Conservation (phyloP, 2,329 filamentous ascomycete genomes). For the Mycosphaerelloides madeirae region DNA sequence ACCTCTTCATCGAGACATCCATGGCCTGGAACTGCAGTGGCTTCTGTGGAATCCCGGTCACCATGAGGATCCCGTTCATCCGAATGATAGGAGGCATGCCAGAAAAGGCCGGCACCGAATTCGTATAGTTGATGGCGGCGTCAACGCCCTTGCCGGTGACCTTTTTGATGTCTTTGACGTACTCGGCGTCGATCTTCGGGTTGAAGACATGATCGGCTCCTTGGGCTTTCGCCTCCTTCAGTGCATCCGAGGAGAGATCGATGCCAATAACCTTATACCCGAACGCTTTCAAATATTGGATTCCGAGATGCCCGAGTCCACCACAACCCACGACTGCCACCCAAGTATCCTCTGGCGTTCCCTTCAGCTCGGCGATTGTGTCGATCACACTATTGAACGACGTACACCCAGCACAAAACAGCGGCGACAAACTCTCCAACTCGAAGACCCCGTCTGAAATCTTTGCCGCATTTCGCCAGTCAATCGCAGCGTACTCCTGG, state of each 20-base stretch:
- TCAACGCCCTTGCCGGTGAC: conserved; percentile 17
- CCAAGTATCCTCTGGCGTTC: conserved; percentile 6
- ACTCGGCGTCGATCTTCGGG: conserved; percentile 7
- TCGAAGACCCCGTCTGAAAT: conserved; percentile 17
- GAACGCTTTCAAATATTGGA: conserved; percentile 47
- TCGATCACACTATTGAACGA: conserved; percentile 23
- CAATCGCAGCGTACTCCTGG: conserved; percentile 14
- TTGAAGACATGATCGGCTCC: conserved; percentile 19
- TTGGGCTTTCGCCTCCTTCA: conserved; percentile 13
- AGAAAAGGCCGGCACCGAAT: conserved; percentile 13
- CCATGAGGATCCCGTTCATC: conserved; percentile 14
- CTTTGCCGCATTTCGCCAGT: conserved; percentile 16
- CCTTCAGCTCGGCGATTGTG: conserved; percentile 12
- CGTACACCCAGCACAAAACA: conserved; percentile 17
- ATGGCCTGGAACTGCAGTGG: conserved; percentile 15
- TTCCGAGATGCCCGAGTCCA: conserved; percentile 36
- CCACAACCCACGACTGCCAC: conserved; percentile 15
- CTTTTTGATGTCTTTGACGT: conserved; percentile 7
- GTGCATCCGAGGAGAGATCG: conserved; percentile 40
- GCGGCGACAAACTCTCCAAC: conserved; percentile 9
- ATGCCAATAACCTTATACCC: conserved; percentile 42
- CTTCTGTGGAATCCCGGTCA: conserved; percentile 18
- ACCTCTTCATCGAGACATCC: conserved; percentile 13
- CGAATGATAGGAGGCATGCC: conserved; percentile 7
- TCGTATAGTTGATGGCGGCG: conserved; percentile 19